Base-by-base conservation (phyloP, 2,329 filamentous ascomycete species). In the Scorias spongiosa region DNA sequence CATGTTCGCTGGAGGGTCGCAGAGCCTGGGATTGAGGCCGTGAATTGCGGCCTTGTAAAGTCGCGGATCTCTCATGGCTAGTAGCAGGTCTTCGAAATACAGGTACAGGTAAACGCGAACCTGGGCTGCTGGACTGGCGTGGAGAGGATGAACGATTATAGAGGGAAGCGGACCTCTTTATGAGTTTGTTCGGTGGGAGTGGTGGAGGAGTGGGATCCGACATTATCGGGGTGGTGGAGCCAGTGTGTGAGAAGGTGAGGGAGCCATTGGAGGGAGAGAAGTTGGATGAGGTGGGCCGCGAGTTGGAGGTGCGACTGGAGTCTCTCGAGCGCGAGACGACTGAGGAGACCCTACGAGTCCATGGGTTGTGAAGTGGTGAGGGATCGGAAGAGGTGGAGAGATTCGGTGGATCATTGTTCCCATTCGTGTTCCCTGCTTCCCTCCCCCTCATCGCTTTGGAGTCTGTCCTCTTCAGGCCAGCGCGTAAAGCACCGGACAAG, bases 41-140 rank as follows among this genome's bases (percentile, higher is more conserved):
- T 10, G 42, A 37, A 12, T 43, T 43, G 12, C 46, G 46, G 14
- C 56, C 54, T 51, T 83, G 76, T 26, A 85, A 65, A 1, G 80
- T 84, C 29, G 76, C 78, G 39, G 80, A 82, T 53, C 84, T 72
- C 58, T 88, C 81, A 56, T 87, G 82, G 59, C 83, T 87, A 14
- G 84, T 88, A 39, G 81, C 81, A 42, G 84, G 84, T 53, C 83
- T 70, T 46, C 80, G 76, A 46, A 88, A 70, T 17, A 74, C 77
- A 2, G 77, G 73, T 48, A 82, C 65, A 51, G 78, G 75, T 48
- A 82, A 67, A 54, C 81, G 75, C 40, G 78, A 73, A 50, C 66
- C 75, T 29, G 78, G 43, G 12, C 50, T 70, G 18, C 38, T 20
- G 49, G 71, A 67, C 46, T 67, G 69, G 38, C 65, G 57, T 10